A percentile compares a stretch with the other conserved stretches of the same genome.
Conservation (phyloP, 495 filamentous ascomycete genomes). For the Neurospora tetrasperma region DNA sequence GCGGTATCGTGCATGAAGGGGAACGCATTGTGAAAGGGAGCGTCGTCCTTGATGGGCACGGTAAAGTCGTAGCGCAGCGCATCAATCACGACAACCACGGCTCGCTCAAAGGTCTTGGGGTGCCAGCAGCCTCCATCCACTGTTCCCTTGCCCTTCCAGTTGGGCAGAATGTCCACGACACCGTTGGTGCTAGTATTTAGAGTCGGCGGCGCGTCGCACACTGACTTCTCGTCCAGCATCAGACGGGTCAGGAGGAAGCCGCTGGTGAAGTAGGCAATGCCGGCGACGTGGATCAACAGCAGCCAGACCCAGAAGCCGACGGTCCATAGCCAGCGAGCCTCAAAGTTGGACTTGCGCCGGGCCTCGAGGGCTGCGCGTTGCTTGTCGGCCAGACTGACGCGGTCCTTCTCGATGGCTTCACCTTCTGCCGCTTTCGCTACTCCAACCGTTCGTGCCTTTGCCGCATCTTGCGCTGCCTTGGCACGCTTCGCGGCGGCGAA, state of each 20-base stretch:
- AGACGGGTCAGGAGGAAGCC: slow-evolving; percentile 94
- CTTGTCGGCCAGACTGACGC: slow-evolving; percentile 17
- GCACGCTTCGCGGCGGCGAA: slow-evolving; percentile 38
- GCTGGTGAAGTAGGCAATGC: slow-evolving; percentile 86
- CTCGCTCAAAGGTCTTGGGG: slow-evolving; percentile 82
- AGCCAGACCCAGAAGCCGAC: slow-evolving; percentile 44
- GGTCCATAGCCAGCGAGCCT: slow-evolving; percentile 38
- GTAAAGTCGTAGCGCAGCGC: slow-evolving; percentile 96
- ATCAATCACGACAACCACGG: slow-evolving; percentile 85
- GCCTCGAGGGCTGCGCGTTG: slow-evolving; percentile 30
- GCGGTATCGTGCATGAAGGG: slow-evolving; percentile 78
- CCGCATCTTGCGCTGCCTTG: slow-evolving; percentile 28
- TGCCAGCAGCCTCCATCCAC: slow-evolving; percentile 81
- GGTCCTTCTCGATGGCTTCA: slow-evolving; percentile 1
- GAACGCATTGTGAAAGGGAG: slow-evolving; percentile 77
- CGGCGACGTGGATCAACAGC: slow-evolving; percentile 60
- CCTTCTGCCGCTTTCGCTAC: slow-evolving; percentile 2
- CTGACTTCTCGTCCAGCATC: slow-evolving; percentile 81
- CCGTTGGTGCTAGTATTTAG: slow-evolving; percentile 32
- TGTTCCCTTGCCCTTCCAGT: slow-evolving; percentile 36
- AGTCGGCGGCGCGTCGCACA: slow-evolving; percentile 58
- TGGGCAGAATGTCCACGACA: slow-evolving; percentile 17
- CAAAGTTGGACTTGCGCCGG: slow-evolving; percentile 31
- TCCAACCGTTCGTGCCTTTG: neutral
- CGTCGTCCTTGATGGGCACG: slow-evolving; percentile 54